Conservation (phyloP, 805 yeast genomes). For the Myxozyma mucilagina region DNA sequence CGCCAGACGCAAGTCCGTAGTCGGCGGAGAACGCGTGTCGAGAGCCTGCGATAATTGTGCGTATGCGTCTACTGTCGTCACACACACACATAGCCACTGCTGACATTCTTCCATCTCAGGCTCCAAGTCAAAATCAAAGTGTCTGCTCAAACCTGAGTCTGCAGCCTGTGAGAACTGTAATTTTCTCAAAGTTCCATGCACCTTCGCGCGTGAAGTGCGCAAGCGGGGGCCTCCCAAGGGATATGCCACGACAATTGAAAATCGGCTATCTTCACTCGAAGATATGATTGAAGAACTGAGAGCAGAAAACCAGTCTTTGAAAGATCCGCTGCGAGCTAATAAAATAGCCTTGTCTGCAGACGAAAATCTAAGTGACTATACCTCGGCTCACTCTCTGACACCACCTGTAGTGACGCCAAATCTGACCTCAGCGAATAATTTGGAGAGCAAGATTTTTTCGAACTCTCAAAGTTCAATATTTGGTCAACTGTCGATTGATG, state of each 20-base stretch:
- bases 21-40: constrained; percentile 1
- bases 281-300: background rate
- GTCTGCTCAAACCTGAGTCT: background rate
- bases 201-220: background rate
- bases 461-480: background rate
- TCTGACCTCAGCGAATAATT: background rate
- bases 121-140: constrained; percentile 6
- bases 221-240: constrained; percentile 11
- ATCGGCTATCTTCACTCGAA: background rate
- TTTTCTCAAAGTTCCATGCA: constrained; percentile 1
- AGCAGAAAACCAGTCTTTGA: background rate
- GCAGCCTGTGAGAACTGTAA: constrained; percentile 5
- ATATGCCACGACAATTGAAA: background rate
- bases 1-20: background rate
- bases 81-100: background rate
- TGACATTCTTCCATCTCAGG: too few species aligned
- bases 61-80: background rate
- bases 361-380: background rate
- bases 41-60: constrained; percentile 4
- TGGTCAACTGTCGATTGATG: constrained; percentile 3
- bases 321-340: background rate
- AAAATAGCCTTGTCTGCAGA: background rate
- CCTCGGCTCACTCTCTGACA: background rate
- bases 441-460: background rate
- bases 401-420: background rate